Evolutionary conservation across 2,329 filamentous ascomycete genomes (phyloP), one percentile per base, ranked within the genome.

Genomic region (Pseudogymnoascus sp.): DNA sequence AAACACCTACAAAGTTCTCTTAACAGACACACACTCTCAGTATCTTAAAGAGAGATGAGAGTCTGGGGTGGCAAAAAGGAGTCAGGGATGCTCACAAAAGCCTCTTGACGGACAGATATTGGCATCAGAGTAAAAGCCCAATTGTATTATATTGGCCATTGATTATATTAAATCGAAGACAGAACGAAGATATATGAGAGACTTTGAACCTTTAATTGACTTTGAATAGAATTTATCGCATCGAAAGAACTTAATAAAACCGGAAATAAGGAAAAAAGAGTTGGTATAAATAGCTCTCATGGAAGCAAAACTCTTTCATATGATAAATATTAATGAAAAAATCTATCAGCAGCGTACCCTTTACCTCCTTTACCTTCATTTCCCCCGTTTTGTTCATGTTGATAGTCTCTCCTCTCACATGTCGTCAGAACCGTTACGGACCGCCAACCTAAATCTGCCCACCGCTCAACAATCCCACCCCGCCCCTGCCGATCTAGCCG

Each of bases 401-500:
- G n/a, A 13, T 33, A 5, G 50, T 19, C 2, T 17, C 9, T 6
- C 2, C 33, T 56, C 50, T 56, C 50, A 56, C 46, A 56, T 56
- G 46, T 56, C 46, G 46, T 56, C n/a, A 56, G 23, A 31, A 53
- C 10, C 15, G 9, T 31, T 3, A 53, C 44, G 10, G n/a, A 19
- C 29, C 50, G 10, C 26, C 50, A 33, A 33, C 50, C 50, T 33
- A 33, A 56, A 33, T 56, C 50, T 56, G 50, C 17, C 50, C 50
- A 56, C 50, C 50, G 29, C 50, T 56, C 50, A 56, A 56, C 50
- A 56, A 56, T 56, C 4, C 46, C 50, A 56, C 50, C 50, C 29
- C 26, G 50, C 50, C 50, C 50, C 50, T 56, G 50, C 50, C 9
- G 29, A 19, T 19, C 50, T 56, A 56, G 7, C 50, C 50, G n/a